A percentile compares a stretch with the other conserved stretches of the same genome.
phyloP scores from a whole-genome alignment of 768 basidiomycete genomes.

The Mycena vitilis region DNA sequence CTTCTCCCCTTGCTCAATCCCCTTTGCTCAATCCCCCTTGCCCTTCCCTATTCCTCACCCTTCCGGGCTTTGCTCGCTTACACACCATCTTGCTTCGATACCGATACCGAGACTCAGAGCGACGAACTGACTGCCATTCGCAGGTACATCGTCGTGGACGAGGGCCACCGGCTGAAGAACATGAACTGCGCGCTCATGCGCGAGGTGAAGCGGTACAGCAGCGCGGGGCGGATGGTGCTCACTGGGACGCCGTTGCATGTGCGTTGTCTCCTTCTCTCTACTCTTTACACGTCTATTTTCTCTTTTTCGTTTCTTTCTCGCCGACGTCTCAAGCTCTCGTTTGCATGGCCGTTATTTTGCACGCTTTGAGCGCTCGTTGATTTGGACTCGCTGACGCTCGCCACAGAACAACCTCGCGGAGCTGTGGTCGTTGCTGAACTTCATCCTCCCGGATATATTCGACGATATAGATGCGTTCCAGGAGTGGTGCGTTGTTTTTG shows the following conservation, averaged over 20 bases:
- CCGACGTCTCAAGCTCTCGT: too few species aligned
- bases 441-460: conserved; percentile 95
- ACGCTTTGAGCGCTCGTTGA: background rate
- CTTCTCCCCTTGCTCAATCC: background rate
- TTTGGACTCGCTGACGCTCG: conserved; percentile 15
- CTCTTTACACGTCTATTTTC: conserved; percentile 24
- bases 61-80: too few species aligned
- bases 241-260: conserved; percentile 98
- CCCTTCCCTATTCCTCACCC: too few species aligned
- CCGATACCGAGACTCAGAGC: too few species aligned
- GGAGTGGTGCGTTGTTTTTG: conserved; percentile 70
- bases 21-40: too few species aligned
- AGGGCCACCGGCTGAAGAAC: conserved; percentile 96
- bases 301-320: conserved; percentile 6
- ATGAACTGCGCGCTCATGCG: conserved; percentile 89
- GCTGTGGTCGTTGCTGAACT: conserved; percentile 95
- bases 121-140: background rate
- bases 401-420: conserved; percentile 96
- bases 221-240: conserved; percentile 90
- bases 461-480: conserved; percentile 91
- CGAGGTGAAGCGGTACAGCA: conserved; percentile 88
- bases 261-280: background rate
- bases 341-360: too few species aligned
- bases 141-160: conserved; percentile 96
- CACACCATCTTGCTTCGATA: background rate